Evolutionary conservation across 352 stramenopile species (phyloP).

Genomic region (Nothophytophthora sp.): DNA sequence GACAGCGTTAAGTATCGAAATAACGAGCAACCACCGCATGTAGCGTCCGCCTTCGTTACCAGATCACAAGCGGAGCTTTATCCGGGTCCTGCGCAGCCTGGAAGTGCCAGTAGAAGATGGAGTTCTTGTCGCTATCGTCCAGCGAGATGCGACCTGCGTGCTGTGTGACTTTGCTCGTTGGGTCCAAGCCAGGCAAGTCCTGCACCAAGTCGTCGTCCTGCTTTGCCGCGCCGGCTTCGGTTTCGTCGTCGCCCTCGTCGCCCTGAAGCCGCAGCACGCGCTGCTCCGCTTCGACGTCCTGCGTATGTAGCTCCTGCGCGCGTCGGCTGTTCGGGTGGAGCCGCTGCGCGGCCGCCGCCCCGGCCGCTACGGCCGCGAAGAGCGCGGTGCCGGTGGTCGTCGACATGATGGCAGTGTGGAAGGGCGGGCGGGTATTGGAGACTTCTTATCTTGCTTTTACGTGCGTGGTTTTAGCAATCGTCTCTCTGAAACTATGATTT

Average conservation of each 20-base stretch:
- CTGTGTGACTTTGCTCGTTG: slow-evolving; percentile 55
- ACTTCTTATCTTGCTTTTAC: too few relatives aligned
- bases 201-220: slow-evolving; percentile 41
- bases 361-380: slow-evolving; percentile 1
- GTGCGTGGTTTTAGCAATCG: too few relatives aligned
- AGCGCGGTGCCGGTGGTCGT: background rate
- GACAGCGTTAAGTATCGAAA: background rate
- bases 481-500: too few relatives aligned
- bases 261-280: slow-evolving; percentile 7
- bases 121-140: slow-evolving; percentile 44
- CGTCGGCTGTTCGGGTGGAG: slow-evolving; percentile 20
- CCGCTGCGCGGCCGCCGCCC: slow-evolving; percentile 23
- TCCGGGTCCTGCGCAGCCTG: slow-evolving; percentile 42
- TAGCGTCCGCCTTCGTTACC: slow-evolving; percentile 31
- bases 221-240: slow-evolving; percentile 3
- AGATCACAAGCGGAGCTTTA: slow-evolving; percentile 67
- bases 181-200: slow-evolving; percentile 53
- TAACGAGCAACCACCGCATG: background rate
- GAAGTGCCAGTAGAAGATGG: slow-evolving; percentile 87
- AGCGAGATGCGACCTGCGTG: slow-evolving; percentile 66
- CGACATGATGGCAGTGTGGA: too few relatives aligned
- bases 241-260: background rate
- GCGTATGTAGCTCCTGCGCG: slow-evolving; percentile 1
- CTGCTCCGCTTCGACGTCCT: background rate
- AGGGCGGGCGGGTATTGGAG: too few relatives aligned